phyloP scores from a whole-genome alignment of 1,284 basidiomycete genomes.

The Trichosporon sp. region DNA sequence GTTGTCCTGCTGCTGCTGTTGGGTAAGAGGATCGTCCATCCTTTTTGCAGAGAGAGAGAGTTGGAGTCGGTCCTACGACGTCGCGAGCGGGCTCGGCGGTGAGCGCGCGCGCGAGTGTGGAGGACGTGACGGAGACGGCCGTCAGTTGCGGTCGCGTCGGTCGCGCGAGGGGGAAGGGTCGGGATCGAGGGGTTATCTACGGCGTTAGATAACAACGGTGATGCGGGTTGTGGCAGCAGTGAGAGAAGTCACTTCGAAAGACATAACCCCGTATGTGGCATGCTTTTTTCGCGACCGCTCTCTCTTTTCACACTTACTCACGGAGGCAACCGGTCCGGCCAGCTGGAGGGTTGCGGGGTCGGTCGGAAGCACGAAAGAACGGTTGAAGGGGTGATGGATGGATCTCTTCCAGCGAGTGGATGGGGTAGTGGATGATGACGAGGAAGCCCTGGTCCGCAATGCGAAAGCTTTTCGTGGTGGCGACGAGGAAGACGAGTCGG shows the following conservation, averaged over 20 bases:
- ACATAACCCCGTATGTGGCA: conserved; percentile 1
- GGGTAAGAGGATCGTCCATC: conserved; percentile 28
- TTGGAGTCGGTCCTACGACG: too few species aligned
- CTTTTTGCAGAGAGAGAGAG: conserved; percentile 9
- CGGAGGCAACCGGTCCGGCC: background rate
- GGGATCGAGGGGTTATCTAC: background rate
- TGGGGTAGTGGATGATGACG: conserved; percentile 1
- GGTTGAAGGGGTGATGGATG: background rate
- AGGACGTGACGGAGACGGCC: conserved; percentile 12
- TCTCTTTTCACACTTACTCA: background rate
- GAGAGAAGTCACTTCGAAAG: conserved; percentile 1
- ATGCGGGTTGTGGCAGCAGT: conserved; percentile 18
- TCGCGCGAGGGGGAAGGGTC: too few species aligned
- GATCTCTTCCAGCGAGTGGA: background rate
- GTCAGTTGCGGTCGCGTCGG: background rate
- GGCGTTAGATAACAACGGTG: background rate
- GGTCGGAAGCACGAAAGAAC: background rate
- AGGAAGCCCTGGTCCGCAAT: background rate
- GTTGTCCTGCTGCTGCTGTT: conserved; percentile 31
- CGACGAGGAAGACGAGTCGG: background rate
- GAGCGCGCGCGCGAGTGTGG: conserved; percentile 22
- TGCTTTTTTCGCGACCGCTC: background rate
- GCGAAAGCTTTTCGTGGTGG: conserved; percentile 3
- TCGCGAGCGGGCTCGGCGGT: conserved; percentile 12
- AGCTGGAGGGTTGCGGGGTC: background rate